phyloP scores from a whole-genome alignment of 1,139 yeast genomes.

The Magnusiomyces tetraspermus region DNA sequence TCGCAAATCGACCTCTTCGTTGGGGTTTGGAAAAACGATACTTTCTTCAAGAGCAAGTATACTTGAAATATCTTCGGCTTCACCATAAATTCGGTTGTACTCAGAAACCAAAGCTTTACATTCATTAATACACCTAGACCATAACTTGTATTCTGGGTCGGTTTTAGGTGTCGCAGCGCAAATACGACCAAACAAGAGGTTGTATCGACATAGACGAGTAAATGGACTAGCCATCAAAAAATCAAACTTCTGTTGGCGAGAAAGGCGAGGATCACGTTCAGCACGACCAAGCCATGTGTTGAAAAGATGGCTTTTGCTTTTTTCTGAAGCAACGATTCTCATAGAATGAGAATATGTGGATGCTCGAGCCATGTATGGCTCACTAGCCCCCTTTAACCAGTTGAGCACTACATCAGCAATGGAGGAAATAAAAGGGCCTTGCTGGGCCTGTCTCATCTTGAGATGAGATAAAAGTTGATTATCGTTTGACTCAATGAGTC shows the following conservation, averaged over 20 bases:
- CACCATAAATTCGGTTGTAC: conserved; percentile 41
- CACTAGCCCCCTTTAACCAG: conserved; percentile 56
- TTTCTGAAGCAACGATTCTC: conserved; percentile 29
- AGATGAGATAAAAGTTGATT: conserved; percentile 49
- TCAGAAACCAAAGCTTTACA: conserved; percentile 39
- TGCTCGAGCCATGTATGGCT: conserved; percentile 53
- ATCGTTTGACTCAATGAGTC: conserved; percentile 53
- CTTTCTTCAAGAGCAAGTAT: conserved; percentile 28
- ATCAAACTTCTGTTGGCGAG: conserved; percentile 38
- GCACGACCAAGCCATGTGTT: conserved; percentile 40
- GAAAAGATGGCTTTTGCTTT: conserved; percentile 41
- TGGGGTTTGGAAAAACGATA: conserved; percentile 33
- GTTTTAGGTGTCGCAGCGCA: conserved; percentile 41
- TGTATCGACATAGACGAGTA: conserved; percentile 54
- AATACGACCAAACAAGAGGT: conserved; percentile 57
- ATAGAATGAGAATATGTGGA: conserved; percentile 31
- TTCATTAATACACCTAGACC: conserved; percentile 47
- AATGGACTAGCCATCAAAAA: conserved; percentile 50
- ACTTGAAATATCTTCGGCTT: conserved; percentile 36
- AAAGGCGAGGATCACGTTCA: conserved; percentile 38
- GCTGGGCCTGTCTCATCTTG: conserved; percentile 39
- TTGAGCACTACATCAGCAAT: conserved; percentile 55
- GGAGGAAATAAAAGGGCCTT: conserved; percentile 59
- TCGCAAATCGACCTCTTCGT: conserved; percentile 37
- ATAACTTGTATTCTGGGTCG: conserved; percentile 47